Conservation (phyloP, 176 grass and related monocot species). For the Lolium rigidum region DNA sequence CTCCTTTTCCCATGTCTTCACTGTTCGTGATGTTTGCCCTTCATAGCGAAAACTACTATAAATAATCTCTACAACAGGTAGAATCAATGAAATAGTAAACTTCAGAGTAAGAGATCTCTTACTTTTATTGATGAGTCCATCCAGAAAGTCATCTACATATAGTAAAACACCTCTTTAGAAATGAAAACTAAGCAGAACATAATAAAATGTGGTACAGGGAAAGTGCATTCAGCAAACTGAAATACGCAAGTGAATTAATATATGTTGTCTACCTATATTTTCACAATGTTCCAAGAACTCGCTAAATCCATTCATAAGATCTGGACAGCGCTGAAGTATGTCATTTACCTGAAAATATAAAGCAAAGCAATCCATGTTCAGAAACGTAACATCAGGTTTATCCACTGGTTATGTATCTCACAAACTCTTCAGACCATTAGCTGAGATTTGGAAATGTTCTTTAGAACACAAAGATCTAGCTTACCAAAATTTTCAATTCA, state of each 20-base stretch:
- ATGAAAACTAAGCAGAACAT: conserved; percentile 2
- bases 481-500: conserved; percentile 72
- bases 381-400: conserved; percentile 19
- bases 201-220: conserved; percentile 2
- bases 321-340: conserved; percentile 60
- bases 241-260: neutral
- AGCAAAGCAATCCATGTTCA: conserved; percentile 18
- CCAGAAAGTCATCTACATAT: conserved; percentile 87
- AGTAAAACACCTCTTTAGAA: conserved; percentile 46
- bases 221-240: neutral
- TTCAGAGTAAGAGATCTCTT: conserved; percentile 24
- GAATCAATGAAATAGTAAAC: neutral
- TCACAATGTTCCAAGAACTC: conserved; percentile 72
- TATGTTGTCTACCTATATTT: conserved; percentile 50
- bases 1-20: conserved; percentile 60
- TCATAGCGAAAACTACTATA: conserved; percentile 36
- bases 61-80: neutral
- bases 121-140: conserved; percentile 77
- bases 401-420: neutral
- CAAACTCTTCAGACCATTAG: neutral
- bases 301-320: conserved; percentile 66
- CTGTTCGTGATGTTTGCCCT: conserved; percentile 51
- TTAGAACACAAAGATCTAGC: conserved; percentile 1
- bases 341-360: conserved; percentile 54
- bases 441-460: conserved; percentile 8